Evolutionary conservation across 352 stramenopile species (phyloP).

Genomic region (Thraustochytrium sp.): DNA sequence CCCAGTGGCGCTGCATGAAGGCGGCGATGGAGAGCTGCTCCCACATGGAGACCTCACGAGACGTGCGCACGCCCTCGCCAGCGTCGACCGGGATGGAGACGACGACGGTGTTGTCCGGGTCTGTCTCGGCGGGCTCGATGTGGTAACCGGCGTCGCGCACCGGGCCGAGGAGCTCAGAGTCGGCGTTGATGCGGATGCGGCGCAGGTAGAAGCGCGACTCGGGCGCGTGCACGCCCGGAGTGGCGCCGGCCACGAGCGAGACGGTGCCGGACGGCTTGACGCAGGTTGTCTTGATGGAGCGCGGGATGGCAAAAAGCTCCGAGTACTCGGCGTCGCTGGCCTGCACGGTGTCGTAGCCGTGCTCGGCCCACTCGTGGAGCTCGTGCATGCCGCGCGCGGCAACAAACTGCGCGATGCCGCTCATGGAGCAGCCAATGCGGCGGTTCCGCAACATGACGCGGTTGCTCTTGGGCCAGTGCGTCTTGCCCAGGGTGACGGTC

Average conservation of each 20-base stretch:
- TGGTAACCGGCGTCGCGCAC: constrained; percentile 66
- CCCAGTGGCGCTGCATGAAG: constrained; percentile 85
- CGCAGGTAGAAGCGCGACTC: constrained; percentile 85
- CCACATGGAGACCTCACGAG: constrained; percentile 76
- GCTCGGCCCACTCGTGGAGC: constrained; percentile 75
- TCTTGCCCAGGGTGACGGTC: constrained; percentile 82
- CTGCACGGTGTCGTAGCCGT: constrained; percentile 70
- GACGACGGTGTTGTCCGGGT: constrained; percentile 65
- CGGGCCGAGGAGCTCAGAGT: constrained; percentile 68
- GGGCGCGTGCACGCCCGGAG: constrained; percentile 84
- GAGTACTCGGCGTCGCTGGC: constrained; percentile 64
- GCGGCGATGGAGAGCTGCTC: constrained; percentile 81
- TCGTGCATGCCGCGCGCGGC: constrained; percentile 66
- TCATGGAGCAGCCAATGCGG: constrained; percentile 83
- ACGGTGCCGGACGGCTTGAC: constrained; percentile 80
- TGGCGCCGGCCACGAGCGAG: constrained; percentile 79
- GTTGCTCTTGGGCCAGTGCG: constrained; percentile 83
- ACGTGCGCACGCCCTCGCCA: constrained; percentile 71
- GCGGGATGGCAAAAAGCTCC: constrained; percentile 66
- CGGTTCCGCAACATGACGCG: constrained; percentile 82
- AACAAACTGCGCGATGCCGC: constrained; percentile 84
- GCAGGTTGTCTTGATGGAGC: constrained; percentile 85
- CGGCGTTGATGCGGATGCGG: constrained; percentile 70
- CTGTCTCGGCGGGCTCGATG: constrained; percentile 62
- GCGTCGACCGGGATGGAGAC: constrained; percentile 81